These are phyloP conservation scores for Diplodia scrobiculata DNA, from an alignment of 2,329 filamentous ascomycete species.

Conservation along the genomic window DNA sequence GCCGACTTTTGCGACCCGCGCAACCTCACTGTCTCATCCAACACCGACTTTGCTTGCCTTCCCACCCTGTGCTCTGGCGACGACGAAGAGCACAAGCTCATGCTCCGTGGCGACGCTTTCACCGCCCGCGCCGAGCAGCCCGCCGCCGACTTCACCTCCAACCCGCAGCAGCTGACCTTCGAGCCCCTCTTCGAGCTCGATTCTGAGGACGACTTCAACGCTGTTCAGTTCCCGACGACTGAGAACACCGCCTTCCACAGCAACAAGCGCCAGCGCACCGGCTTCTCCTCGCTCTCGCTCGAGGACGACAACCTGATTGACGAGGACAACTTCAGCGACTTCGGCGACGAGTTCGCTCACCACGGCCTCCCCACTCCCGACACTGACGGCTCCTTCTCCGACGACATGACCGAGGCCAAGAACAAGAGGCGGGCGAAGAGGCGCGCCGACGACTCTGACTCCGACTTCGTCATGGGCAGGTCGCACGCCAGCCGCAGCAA, in stretches of 20 bases:
- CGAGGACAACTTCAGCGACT: constrained; percentile 73
- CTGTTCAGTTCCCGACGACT: constrained; percentile 68
- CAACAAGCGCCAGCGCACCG: constrained; percentile 71
- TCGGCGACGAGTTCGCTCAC: constrained; percentile 68
- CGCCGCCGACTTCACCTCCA: constrained; percentile 52
- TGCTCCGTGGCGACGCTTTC: constrained; percentile 51
- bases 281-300: constrained; percentile 62
- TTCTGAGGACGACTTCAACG: constrained; percentile 83
- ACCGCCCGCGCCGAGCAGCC: constrained; percentile 42
- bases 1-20: constrained; percentile 89
- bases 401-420: constrained; percentile 36
- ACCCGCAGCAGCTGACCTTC: constrained; percentile 67
- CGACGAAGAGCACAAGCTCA: constrained; percentile 61
- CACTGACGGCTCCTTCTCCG: constrained; percentile 50
- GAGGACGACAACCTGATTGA: constrained; percentile 78
- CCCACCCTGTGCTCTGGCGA: constrained; percentile 64
- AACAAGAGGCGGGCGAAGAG: constrained; percentile 37
- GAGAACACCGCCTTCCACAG: constrained; percentile 63
- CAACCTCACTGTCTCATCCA: constrained; percentile 73
- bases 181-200: constrained; percentile 88
- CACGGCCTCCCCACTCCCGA: constrained; percentile 65
- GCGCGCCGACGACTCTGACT: constrained; percentile 41
- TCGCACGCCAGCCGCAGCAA: constrained; percentile 39
- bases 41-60: constrained; percentile 66
- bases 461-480: constrained; percentile 42